Conservation (phyloP, 495 filamentous ascomycete genomes). For the Lasiosphaeria miniovina region DNA sequence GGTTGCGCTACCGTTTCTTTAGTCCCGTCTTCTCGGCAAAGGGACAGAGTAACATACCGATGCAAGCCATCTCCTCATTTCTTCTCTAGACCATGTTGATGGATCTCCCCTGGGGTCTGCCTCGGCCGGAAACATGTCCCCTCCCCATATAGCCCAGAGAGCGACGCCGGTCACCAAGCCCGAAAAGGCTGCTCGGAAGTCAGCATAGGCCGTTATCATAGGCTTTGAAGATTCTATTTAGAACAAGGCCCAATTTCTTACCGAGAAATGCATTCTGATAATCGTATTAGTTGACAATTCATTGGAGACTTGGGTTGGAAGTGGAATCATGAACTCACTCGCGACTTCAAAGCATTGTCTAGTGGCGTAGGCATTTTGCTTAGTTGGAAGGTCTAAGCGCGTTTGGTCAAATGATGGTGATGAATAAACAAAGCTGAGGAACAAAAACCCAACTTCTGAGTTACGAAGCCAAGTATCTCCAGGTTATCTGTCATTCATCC, state of each 20-base stretch:
- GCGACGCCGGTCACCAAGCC: constrained; percentile 82
- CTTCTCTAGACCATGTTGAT: constrained; percentile 66
- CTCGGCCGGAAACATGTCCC: constrained; percentile 70
- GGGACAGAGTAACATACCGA: constrained; percentile 52
- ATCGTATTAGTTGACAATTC: constrained; percentile 14
- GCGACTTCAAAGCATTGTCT: constrained; percentile 75
- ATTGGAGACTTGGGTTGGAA: not conserved
- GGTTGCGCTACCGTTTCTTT: constrained; percentile 56
- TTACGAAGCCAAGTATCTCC: not conserved
- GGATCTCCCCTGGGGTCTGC: constrained; percentile 80
- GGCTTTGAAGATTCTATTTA: too few relatives aligned
- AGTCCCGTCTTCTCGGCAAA: constrained; percentile 1
- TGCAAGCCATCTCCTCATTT: constrained; percentile 71
- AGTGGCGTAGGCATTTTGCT: constrained; percentile 65
- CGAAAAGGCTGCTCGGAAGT: constrained; percentile 58
- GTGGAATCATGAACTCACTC: constrained; percentile 46
- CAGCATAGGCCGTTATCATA: not conserved
- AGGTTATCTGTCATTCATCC: not conserved
- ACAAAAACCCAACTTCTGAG: not conserved
- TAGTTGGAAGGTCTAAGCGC: too few relatives aligned
- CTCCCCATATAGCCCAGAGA: constrained; percentile 78
- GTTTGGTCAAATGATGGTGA: too few relatives aligned
- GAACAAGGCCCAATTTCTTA: constrained; percentile 27
- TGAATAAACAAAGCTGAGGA: too few relatives aligned
- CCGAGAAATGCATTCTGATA: constrained; percentile 52